Evolutionary conservation across 805 yeast genomes (phyloP).

Genomic region (Candida boleticola): DNA sequence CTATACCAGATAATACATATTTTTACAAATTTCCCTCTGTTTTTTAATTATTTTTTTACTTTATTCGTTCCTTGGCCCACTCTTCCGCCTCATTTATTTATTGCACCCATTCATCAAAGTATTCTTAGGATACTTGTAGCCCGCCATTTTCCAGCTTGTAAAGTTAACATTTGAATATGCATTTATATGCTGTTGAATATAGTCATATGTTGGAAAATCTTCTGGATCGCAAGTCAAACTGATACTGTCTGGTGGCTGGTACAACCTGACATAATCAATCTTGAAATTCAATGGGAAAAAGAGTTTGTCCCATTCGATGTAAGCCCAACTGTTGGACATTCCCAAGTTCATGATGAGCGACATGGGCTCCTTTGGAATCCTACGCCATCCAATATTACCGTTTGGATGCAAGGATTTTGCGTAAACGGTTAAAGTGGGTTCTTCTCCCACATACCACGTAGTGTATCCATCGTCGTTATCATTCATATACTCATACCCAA

Average conservation of each 20-base stretch:
- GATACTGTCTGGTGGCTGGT: conserved; percentile 70
- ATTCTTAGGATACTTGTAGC: conserved; percentile 50
- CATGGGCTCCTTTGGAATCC: conserved; percentile 90
- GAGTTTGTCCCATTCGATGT: conserved; percentile 83
- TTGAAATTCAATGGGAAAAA: conserved; percentile 75
- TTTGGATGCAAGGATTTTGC: conserved; percentile 80
- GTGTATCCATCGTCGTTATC: conserved; percentile 71
- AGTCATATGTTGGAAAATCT: conserved; percentile 81
- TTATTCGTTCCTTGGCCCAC: too few species aligned
- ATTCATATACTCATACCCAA: conserved; percentile 74
- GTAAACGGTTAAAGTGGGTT: conserved; percentile 71
- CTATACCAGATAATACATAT: too few species aligned
- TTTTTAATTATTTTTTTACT: too few species aligned
- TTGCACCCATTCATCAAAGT: conserved; percentile 16
- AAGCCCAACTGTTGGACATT: conserved; percentile 89
- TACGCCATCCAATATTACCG: conserved; percentile 86
- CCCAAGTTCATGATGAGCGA: conserved; percentile 84
- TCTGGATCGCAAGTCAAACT: conserved; percentile 82
- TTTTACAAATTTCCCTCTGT: too few species aligned
- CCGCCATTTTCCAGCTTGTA: conserved; percentile 76
- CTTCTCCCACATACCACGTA: conserved; percentile 82
- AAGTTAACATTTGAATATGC: conserved; percentile 70
- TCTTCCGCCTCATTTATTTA: too few species aligned
- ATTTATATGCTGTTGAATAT: conserved; percentile 64
- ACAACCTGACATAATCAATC: conserved; percentile 85